Percentiles rank a stretch among this genome's conserved stretches.
Conservation (phyloP, 2,329 filamentous ascomycete species). For the Stemphylium beticola region DNA sequence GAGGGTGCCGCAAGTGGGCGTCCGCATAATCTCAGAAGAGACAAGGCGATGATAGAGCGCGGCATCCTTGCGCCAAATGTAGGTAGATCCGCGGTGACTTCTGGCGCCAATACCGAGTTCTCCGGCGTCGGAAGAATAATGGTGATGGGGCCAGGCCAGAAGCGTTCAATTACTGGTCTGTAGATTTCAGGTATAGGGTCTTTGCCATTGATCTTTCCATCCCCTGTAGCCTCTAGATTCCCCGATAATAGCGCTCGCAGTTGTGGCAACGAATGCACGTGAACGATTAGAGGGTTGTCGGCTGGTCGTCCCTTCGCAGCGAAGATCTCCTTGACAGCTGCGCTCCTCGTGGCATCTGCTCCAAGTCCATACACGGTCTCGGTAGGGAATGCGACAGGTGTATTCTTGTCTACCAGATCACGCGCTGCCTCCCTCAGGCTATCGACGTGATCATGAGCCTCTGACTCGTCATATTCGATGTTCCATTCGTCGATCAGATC, state of each 20-base stretch:
- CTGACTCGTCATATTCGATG: slow-evolving; percentile 35
- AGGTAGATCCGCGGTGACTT: slow-evolving; percentile 83
- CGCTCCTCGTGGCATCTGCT: slow-evolving; percentile 89
- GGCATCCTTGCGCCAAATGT: slow-evolving; percentile 95
- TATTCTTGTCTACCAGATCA: slow-evolving; percentile 68
- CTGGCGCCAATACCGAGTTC: slow-evolving; percentile 77
- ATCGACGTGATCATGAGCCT: slow-evolving; percentile 56
- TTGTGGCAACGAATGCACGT: slow-evolving; percentile 82
- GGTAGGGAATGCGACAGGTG: slow-evolving; percentile 92
- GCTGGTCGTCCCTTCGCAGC: slow-evolving; percentile 86
- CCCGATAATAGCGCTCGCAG: slow-evolving; percentile 65
- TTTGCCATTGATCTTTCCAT: not conserved
- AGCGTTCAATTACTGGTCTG: slow-evolving; percentile 74
- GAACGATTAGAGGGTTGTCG: slow-evolving; percentile 95
- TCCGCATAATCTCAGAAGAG: slow-evolving; percentile 80
- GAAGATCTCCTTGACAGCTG: slow-evolving; percentile 89
- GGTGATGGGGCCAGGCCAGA: slow-evolving; percentile 95
- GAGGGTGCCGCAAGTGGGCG: slow-evolving; percentile 88
- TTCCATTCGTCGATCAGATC: slow-evolving; percentile 46
- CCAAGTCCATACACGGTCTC: slow-evolving; percentile 97
- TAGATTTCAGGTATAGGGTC: slow-evolving; percentile 76
- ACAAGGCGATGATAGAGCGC: slow-evolving; percentile 79
- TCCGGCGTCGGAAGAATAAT: slow-evolving; percentile 81
- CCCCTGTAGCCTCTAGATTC: slow-evolving; percentile 17
- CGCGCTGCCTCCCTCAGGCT: slow-evolving; percentile 69